Evolutionary conservation across 768 basidiomycete species (phyloP), one percentile per base, ranked within the genome.

Genomic region (Favolaschia claudopus): DNA sequence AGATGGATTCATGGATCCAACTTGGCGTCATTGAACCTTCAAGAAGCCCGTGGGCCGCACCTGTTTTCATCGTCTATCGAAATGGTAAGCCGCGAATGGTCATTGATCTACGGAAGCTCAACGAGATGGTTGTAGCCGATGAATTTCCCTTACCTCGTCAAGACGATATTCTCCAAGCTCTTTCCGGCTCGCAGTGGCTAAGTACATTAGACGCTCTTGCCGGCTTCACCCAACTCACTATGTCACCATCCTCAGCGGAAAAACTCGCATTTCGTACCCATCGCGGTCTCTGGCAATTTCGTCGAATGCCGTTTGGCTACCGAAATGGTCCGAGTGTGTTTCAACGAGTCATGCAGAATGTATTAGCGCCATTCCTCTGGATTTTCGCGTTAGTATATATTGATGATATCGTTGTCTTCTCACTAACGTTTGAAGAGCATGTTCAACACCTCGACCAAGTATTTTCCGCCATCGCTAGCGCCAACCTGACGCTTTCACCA

Each of bases 321-420:
- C 46, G 70, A 0, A 76, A 76, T 50, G 73, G 76, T 2, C 80
- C 79, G 0, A 63, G 71, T 1, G 68, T 77, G 0, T 80, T 80
- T 49, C 80, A 81, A 44, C 39, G 75, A 27, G 60, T 78, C 4
- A 80, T 81, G 78, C 76, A 79, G 33, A 49, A 51, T 6, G 60
- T 78, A 0, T 60, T 79, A 1, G 59, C 74, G 0, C 74, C 72
- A 0, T 78, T 58, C 45, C 62, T 79, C 3, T 78, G 77, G 76
- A 51, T 76, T 0, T 78, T 78, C 48, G 48, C 74, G 0, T 42
- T 76, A 15, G 78, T 79, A 0, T 81, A 80, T 43, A 77, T 80
- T 9, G 75, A 81, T 37, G 72, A 81, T 39, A 79, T 80, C 1
- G 69, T 79, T 0, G 65, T 78, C 0, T 79, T 69, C 49, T 74